Base-by-base conservation (phyloP, 2,329 filamentous ascomycete genomes). In the Leptodontidium sp. region DNA sequence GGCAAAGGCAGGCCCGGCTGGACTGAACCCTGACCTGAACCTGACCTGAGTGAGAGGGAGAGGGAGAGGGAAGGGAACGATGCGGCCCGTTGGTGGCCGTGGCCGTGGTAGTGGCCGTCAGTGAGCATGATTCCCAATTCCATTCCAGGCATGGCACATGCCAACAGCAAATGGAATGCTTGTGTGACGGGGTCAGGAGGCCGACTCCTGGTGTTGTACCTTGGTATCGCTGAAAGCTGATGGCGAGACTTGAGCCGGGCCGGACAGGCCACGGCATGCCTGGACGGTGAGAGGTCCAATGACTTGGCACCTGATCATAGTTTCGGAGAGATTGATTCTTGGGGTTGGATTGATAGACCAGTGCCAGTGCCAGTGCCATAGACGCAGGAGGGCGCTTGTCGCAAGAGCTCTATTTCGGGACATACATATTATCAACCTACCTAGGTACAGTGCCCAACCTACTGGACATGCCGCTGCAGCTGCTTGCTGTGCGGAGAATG, bases 161-260 rank as follows among this genome's bases (percentile, higher is more conserved):
- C 21, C 32, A n/a, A 29, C 49, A 65, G 61, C 68, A 73, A 70
- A 73, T 70, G 52, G 69, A 50, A 50, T 17, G 24, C 43, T 26
- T 29, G 29, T n/a, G n/a, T 17, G 29, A 47, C 35, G 45, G 67
- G 17, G 69, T 71, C 73, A 73, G 69, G 61, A 66, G 69, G 62
- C n/a, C 65, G 66, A 53, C 49, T 29, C 49, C 59, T 52, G 52
- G 43, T 43, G 45, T 67, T 45, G 70, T 64, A 70, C 66, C 68
- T 50, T 47, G 66, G 68, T 68, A 69, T 64, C 61, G 75, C 75
- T 76, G 73, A 74, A 75, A 75, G 73, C 74, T 75, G 73, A 75
- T 58, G 38, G 40, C 47, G n/a, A 57, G 50, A 40, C 50, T 32
- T 61, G 43, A n/a, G 49, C 61, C 66, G 69, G 70, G 68, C 68